Evolutionary conservation across 768 basidiomycete genomes (phyloP).

Genomic region (Lepiota subincarnata): DNA sequence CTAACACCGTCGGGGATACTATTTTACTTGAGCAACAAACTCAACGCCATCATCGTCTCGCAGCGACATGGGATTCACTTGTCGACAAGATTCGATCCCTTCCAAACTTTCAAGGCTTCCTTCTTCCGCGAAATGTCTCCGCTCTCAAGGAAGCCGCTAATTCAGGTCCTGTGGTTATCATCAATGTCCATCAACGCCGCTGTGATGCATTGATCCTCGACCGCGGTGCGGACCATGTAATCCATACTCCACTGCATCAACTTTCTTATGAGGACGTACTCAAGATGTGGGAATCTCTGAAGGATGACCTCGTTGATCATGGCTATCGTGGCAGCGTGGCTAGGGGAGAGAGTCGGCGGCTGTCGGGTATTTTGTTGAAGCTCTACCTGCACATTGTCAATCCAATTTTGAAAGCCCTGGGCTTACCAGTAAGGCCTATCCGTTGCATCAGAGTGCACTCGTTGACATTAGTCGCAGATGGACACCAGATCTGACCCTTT

Average conservation of each 20-base stretch:
- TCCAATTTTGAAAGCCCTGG: constrained; percentile 1
- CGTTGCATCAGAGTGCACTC: not conserved
- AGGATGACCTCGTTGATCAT: not conserved
- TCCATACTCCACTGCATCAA: constrained; percentile 9
- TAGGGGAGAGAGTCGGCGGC: no score
- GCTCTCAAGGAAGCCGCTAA: constrained; percentile 11
- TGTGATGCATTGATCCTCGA: constrained; percentile 21
- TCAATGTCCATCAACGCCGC: constrained; percentile 15
- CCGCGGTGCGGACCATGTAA: not conserved
- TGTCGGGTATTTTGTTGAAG: not conserved
- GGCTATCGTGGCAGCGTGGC: no score
- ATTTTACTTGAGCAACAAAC: constrained; percentile 16
- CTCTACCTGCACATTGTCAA: not conserved
- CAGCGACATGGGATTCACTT: constrained; percentile 17
- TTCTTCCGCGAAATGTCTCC: constrained; percentile 12
- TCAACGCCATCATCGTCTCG: constrained; percentile 14
- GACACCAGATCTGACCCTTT: not conserved
- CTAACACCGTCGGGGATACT: not conserved
- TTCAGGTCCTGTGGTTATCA: constrained; percentile 17
- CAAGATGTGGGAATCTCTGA: not conserved
- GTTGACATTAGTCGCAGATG: not conserved
- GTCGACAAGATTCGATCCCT: constrained; percentile 11
- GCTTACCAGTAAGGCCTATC: not conserved
- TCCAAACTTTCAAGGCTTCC: constrained; percentile 19
- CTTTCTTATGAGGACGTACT: not conserved